These are phyloP conservation scores for Leishmania tarentolae DNA, from an alignment of 208 protist genomes.

Conservation along the genomic window DNA sequence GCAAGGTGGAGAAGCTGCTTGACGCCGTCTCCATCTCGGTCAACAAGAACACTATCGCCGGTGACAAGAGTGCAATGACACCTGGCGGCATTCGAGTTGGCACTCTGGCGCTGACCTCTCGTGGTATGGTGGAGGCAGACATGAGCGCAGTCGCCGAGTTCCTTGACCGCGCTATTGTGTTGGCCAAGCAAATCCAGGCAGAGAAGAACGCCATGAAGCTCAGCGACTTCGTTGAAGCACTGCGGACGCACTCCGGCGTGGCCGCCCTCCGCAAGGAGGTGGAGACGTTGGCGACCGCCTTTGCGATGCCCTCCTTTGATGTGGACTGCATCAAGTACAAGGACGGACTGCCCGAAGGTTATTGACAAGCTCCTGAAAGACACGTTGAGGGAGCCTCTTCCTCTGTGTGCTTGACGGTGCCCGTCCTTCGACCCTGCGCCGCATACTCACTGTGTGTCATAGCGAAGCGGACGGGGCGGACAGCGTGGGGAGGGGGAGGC, in stretches of 20 bases:
- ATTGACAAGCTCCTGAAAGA: neutral
- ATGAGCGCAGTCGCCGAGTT: conserved; percentile 92
- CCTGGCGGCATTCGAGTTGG: conserved; percentile 96
- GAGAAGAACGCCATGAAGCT: conserved; percentile 58
- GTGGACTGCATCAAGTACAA: conserved; percentile 70
- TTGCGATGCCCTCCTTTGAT: conserved; percentile 91
- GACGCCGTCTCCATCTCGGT: conserved; percentile 92
- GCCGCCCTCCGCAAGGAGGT: conserved; percentile 78
- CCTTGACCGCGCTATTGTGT: conserved; percentile 83
- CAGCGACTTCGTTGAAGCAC: conserved; percentile 72
- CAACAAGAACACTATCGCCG: conserved; percentile 98
- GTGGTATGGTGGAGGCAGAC: conserved; percentile 93
- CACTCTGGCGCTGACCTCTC: conserved; percentile 95
- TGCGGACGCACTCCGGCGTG: conserved; percentile 44
- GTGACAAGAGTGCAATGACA: conserved; percentile 93
- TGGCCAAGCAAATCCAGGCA: conserved; percentile 79
- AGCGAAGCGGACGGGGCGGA: neutral
- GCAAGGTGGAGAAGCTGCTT: conserved; percentile 96
- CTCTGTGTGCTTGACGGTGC: too few species aligned
- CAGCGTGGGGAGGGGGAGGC: neutral
- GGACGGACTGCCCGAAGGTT: conserved; percentile 48
- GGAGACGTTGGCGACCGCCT: conserved; percentile 75
- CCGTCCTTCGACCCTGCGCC: too few species aligned
- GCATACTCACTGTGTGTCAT: neutral
- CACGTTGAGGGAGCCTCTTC: neutral